Evolutionary conservation across 345 rosid genomes (phyloP).

Genomic region (Corchorus olitorius): DNA sequence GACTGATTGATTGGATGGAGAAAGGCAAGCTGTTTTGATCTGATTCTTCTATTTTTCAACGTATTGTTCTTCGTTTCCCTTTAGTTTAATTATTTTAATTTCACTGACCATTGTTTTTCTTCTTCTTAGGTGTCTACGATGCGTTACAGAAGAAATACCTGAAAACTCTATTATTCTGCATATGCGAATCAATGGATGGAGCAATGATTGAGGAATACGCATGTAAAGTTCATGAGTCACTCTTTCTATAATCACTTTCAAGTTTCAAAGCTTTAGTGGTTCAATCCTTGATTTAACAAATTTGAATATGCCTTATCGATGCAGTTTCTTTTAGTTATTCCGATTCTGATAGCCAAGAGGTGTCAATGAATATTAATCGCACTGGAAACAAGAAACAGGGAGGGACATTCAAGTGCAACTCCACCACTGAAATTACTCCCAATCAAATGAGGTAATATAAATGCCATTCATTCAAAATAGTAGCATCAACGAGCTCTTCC

Average conservation of each 20-base stretch:
- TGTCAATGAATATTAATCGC: slow-evolving; percentile 80
- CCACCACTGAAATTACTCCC: slow-evolving; percentile 76
- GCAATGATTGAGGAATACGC: slow-evolving; percentile 89
- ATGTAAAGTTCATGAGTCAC: slow-evolving; percentile 46
- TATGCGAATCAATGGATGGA: slow-evolving; percentile 75
- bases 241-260: neutral
- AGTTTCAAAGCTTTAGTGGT: neutral
- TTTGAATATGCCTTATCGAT: slow-evolving; percentile 28
- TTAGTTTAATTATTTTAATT: neutral
- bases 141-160: slow-evolving; percentile 90
- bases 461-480: neutral
- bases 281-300: slow-evolving; percentile 22
- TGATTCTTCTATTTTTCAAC: neutral
- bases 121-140: slow-evolving; percentile 75
- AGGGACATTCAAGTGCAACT: slow-evolving; percentile 67
- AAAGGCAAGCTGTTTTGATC: slow-evolving; percentile 57
- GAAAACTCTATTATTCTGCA: slow-evolving; percentile 86
- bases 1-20: slow-evolving; percentile 99
- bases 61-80: neutral
- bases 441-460: slow-evolving; percentile 81
- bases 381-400: slow-evolving; percentile 76
- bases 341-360: slow-evolving; percentile 74
- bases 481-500: neutral
- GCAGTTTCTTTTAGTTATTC: slow-evolving; percentile 95
- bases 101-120: neutral